Percentiles rank a stretch among this genome's conserved stretches.
phyloP scores from a whole-genome alignment of 2,329 filamentous ascomycete species.

The Pseudopyrenochaeta lycopersici region DNA sequence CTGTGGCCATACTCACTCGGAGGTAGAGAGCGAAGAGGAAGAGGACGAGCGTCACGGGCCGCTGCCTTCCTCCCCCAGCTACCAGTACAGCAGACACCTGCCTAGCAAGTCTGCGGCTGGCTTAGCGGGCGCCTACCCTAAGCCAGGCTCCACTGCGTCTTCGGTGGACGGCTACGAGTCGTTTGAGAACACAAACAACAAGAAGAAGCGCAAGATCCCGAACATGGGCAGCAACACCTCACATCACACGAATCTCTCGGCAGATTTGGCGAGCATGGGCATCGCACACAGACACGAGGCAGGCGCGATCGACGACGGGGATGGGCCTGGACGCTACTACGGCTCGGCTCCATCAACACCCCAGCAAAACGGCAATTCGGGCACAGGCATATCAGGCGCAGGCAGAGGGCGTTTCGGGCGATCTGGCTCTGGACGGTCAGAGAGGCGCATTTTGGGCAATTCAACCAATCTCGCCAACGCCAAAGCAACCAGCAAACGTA shows the following conservation, averaged over 20 bases:
- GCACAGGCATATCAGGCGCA: conserved; percentile 81
- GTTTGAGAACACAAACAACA: conserved; percentile 98
- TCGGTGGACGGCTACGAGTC: conserved; percentile 91
- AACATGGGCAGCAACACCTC: conserved; percentile 77
- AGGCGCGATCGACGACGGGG: conserved; percentile 55
- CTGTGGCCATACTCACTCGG: conserved; percentile 57
- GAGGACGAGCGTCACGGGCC: conserved; percentile 54
- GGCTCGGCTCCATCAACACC: conserved; percentile 64
- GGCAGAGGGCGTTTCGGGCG: conserved; percentile 86
- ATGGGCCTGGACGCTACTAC: conserved; percentile 62
- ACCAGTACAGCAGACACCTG: conserved; percentile 46
- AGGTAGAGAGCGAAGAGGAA: conserved; percentile 69
- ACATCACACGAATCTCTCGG: conserved; percentile 65
- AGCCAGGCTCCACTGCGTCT: conserved; percentile 68
- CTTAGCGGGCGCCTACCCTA: conserved; percentile 45
- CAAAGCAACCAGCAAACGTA: conserved; percentile 53
- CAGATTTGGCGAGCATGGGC: conserved; percentile 72
- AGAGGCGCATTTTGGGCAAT: conserved; percentile 54
- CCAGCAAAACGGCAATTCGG: conserved; percentile 54
- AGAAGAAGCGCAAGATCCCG: conserved; percentile 98
- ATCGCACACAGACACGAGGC: conserved; percentile 59
- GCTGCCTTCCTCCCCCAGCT: conserved; percentile 53
- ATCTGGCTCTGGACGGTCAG: conserved; percentile 52
- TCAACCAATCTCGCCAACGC: conserved; percentile 55
- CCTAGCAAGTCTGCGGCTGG: conserved; percentile 32